Evolutionary conservation across 352 stramenopile genomes (phyloP).

Genomic region (Globisporangium heterothallicum): DNA sequence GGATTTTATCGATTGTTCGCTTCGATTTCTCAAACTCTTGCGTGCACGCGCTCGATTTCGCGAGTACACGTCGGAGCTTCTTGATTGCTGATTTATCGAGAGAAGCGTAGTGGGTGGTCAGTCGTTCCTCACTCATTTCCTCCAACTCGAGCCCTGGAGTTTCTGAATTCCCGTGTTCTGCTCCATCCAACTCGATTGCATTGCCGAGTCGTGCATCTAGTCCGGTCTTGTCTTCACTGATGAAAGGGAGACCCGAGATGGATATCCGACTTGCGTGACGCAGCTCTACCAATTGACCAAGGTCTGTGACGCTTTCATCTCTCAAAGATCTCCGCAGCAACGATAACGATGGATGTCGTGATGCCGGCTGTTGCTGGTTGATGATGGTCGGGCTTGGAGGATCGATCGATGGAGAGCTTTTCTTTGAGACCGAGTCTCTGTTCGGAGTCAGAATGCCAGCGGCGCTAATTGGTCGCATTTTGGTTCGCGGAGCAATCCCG

Average conservation of each 20-base stretch:
- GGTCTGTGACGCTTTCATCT: background rate
- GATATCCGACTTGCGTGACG: conserved; percentile 15
- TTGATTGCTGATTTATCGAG: conserved; percentile 49
- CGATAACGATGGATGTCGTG: background rate
- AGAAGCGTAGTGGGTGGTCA: conserved; percentile 41
- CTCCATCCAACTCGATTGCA: conserved; percentile 11
- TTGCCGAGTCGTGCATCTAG: conserved; percentile 1
- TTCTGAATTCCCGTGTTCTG: background rate
- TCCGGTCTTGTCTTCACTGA: conserved; percentile 17
- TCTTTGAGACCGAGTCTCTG: conserved; percentile 7
- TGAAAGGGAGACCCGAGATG: conserved; percentile 20
- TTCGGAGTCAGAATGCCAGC: conserved; percentile 17
- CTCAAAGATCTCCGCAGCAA: conserved; percentile 5
- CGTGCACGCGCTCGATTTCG: conserved; percentile 47
- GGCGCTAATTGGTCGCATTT: conserved; percentile 31
- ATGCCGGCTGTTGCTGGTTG: background rate
- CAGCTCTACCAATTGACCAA: background rate
- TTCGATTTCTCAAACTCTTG: conserved; percentile 55
- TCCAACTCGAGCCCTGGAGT: conserved; percentile 29
- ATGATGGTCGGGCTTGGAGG: background rate
- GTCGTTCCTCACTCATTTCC: conserved; percentile 51
- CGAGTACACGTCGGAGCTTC: conserved; percentile 47
- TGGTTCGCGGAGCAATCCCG: background rate
- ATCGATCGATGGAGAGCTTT: background rate
- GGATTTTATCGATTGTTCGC: conserved; percentile 49